Percentiles rank a stretch among this genome's conserved stretches.
Conservation (phyloP, 371 early-diverging fungal genomes). For the Capillidium rhysosporum region DNA sequence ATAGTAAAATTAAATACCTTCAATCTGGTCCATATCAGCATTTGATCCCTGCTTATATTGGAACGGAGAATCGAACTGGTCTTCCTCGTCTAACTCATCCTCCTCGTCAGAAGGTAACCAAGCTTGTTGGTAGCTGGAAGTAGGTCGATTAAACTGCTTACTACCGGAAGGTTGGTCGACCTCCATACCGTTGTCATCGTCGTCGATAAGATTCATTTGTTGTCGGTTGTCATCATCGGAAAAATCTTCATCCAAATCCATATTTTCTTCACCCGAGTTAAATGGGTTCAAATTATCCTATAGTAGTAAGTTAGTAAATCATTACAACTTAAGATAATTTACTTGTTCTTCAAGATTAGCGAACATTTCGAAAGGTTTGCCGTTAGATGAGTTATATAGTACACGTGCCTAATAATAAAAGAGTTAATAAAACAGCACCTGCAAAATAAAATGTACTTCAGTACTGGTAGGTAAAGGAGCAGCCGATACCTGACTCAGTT, state of each 20-base stretch:
- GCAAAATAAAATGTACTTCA: no score
- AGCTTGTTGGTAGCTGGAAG: slow-evolving; percentile 88
- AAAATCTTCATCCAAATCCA: slow-evolving; percentile 92
- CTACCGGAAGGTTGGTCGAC: slow-evolving; percentile 14
- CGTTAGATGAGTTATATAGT: no score
- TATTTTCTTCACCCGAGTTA: slow-evolving; percentile 87
- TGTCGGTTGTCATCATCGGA: slow-evolving; percentile 37
- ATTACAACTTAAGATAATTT: no score
- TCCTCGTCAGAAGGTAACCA: slow-evolving; percentile 75
- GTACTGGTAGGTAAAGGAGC: no score
- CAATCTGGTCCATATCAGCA: no score
- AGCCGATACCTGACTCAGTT: slow-evolving; percentile 23
- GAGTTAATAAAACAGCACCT: no score
- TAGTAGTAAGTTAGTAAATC: slow-evolving; percentile 19
- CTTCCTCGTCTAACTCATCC: slow-evolving; percentile 2
- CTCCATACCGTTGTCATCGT: slow-evolving; percentile 9
- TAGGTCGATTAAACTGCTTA: slow-evolving; percentile 81
- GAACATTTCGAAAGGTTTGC: no score
- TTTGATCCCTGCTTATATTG: no score
- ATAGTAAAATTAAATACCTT: no score
- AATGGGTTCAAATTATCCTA: slow-evolving; percentile 75
- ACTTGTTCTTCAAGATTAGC: no score
- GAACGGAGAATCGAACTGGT: no score
- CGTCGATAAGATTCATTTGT: slow-evolving; percentile 8
- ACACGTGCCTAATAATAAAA: no score